Base-by-base conservation (phyloP, 2,329 filamentous ascomycete genomes). In the Xylaria sp. region DNA sequence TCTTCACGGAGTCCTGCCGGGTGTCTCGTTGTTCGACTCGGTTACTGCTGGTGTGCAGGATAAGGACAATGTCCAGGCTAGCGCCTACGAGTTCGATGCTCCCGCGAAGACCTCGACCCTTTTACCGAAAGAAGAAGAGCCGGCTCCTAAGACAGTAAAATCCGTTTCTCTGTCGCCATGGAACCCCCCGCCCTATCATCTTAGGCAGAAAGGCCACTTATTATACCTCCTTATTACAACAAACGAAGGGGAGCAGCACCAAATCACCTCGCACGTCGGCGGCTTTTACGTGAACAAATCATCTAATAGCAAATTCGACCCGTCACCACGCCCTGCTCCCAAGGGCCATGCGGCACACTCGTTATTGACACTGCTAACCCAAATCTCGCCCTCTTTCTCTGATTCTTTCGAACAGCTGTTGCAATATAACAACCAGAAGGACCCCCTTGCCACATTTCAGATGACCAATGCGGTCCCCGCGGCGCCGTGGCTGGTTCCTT, bases 271-370 rank as follows among this genome's bases (percentile, higher is more conserved):
- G 13, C 91, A 97, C 66, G 89, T 96, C 46, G 92, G 92, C 13
- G 94, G 94, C 18, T 99, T 99, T 79, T 99, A 88, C 72, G 89
- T 97, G 68, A 99, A 96, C 82, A 96, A 92, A 74, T 97, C 90
- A 24, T 94, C 91, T 49, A 97, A 94, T 74, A 85, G 84, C 75
- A 97, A 94, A 75, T 99, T 99, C 67, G 94, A 97, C 71, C 94
- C 94, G 8, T 87, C 86, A 63, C 92, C 92, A 6, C 85, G 89
- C 60, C 80, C 86, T 34, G 81, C 88, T 16, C 90, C 92, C 21
- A 97, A 96, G 77, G 86, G 85, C 37, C 81, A 85, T 64, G 83
- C 85, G 17, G 86, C 92, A 2, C 94, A 97, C 76, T 99, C 94
- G 9, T 82, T 99, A 44, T 82, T 97, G 57, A 87, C 83, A 22